A percentile compares a stretch with the other conserved stretches of the same genome.
Evolutionary conservation across 129 eudicot species (phyloP).

Genomic region (Saussurea involucrata): DNA sequence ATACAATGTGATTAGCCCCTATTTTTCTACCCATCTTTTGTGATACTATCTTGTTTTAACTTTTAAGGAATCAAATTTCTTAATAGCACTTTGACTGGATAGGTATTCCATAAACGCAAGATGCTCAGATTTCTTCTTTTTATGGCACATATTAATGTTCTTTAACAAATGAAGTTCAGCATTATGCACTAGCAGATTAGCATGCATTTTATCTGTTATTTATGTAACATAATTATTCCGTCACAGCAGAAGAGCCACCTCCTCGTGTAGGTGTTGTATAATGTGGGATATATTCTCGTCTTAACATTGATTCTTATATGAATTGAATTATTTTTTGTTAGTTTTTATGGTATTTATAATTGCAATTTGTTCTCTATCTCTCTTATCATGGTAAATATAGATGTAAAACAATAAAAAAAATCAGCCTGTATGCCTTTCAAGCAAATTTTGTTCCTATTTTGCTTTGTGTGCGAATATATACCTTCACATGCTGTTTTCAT

Average conservation of each 20-base stretch:
- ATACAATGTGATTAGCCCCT: neutral
- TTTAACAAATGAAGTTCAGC: neutral
- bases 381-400: neutral
- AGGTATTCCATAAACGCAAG: neutral
- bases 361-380: neutral
- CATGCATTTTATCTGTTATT: neutral
- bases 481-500: slow-evolving; percentile 12
- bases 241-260: neutral
- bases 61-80: too few species aligned
- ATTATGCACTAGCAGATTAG: neutral
- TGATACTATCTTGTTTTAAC: too few species aligned
- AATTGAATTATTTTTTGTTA: neutral
- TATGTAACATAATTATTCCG: neutral
- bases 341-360: neutral
- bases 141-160: neutral
- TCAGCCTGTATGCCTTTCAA: neutral
- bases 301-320: neutral
- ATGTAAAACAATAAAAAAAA: neutral
- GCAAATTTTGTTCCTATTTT: neutral
- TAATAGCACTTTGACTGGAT: too few species aligned
- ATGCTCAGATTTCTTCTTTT: neutral
- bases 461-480: neutral
- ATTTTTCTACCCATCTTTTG: neutral
- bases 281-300: neutral
- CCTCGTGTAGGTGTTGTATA: neutral